Evolutionary conservation across 2,329 filamentous ascomycete species (phyloP), one percentile per base, ranked within the genome.

Genomic region (Botrytis hyacinthi): DNA sequence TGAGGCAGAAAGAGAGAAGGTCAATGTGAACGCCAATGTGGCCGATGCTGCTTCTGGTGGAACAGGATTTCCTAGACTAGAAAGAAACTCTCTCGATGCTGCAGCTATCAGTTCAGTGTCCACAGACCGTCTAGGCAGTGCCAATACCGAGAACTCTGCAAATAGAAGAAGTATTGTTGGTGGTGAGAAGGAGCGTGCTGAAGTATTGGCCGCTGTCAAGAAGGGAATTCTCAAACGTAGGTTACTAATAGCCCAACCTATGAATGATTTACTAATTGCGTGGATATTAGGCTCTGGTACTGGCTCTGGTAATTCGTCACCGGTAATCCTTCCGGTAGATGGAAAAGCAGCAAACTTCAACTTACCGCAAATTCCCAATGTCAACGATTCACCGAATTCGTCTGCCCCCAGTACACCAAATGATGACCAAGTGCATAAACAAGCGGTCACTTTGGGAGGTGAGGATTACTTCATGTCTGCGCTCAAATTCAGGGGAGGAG

Each of bases 161-260:
- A 85, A 90, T 22, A 89, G 95, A 76, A 95, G 93, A 85, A 98
- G 94, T 84, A 97, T 98, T 78, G 87, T 97, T 65, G 95, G 95
- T 57, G 93, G 94, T 42, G 96, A 98, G 77, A 92, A 87, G 79
- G 96, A 98, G 80, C 91, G 95, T 76, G 94, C 95, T 1, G 95
- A 98, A 81, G 92, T 97, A 26, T 87, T 98, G 61, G 94, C 95
- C 32, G 93, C 94, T 10, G 94, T 98, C 66, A 94, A 94, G 80
- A 98, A 97, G 84, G 96, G 96, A 67, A 99, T 99, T 68, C 83
- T 99, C 72, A 99, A 99, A 84, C 93, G 94, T 93, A 87, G 82
- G 89, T 83, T 29, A 14, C 29, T 32, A 20, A 20, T 29, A 8
- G 14, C 16, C 12, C 3, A 5, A n/a, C 3, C 37, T 29, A 26